Evolutionary conservation across 2,329 filamentous ascomycete species (phyloP).

Genomic region (Leptographium radiaticola): DNA sequence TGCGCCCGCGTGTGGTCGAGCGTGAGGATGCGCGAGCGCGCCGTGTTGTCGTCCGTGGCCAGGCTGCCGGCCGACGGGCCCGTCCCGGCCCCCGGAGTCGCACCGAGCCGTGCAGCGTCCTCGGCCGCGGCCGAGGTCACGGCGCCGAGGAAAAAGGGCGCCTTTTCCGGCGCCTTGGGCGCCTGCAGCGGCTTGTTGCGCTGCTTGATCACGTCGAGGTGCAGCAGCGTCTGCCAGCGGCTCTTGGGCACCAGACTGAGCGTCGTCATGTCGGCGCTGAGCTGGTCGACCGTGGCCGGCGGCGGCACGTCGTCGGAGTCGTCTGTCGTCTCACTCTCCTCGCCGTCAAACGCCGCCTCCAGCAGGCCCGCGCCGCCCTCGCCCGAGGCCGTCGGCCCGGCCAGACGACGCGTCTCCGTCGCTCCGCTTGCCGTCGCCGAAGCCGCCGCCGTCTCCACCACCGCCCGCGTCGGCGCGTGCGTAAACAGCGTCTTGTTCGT

Average conservation of each 20-base stretch:
- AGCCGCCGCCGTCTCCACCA: conserved; percentile 44
- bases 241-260: conserved; percentile 81
- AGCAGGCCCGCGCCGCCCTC: conserved; percentile 67
- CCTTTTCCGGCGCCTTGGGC: conserved; percentile 83
- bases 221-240: conserved; percentile 86
- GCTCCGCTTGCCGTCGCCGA: background rate
- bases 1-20: conserved; percentile 46
- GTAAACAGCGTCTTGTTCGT: conserved; percentile 87
- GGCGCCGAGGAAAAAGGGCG: conserved; percentile 37
- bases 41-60: background rate
- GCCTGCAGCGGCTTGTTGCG: conserved; percentile 90
- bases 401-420: conserved; percentile 22
- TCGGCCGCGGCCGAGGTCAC: conserved; percentile 9
- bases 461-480: conserved; percentile 73
- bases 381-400: conserved; percentile 64
- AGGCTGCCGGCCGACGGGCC: conserved; percentile 7
- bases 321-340: conserved; percentile 25
- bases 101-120: background rate
- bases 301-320: conserved; percentile 40
- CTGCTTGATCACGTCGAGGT: conserved; percentile 83
- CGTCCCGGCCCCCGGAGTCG: conserved; percentile 5
- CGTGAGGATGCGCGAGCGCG: conserved; percentile 54
- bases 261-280: conserved; percentile 73
- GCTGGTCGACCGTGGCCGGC: conserved; percentile 55
- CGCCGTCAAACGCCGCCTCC: conserved; percentile 59